Conservation (phyloP, 306 rosid species). For the Fragaria iinumae region DNA sequence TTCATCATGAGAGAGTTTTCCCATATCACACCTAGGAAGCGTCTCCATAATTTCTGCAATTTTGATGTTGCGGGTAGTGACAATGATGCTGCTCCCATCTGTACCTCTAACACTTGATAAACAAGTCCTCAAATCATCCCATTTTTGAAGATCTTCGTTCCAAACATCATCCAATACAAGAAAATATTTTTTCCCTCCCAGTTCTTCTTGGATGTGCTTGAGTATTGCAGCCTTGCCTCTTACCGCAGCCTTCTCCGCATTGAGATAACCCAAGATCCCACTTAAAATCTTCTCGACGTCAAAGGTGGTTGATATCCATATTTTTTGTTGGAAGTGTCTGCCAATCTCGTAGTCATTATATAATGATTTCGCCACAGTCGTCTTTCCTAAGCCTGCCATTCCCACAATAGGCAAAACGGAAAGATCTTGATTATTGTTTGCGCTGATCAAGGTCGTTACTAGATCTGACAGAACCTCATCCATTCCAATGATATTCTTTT, state of each 20-base stretch:
- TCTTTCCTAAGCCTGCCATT: neutral
- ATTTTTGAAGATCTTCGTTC: neutral
- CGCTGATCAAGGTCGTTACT: neutral
- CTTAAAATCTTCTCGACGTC: neutral
- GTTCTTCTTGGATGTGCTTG: neutral
- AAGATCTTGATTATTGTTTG: neutral
- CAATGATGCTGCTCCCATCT: neutral
- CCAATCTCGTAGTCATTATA: neutral
- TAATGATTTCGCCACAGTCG: neutral
- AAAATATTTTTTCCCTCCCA: neutral
- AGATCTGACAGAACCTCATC: neutral
- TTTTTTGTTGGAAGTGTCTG: neutral
- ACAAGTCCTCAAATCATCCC: neutral
- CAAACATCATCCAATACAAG: slow-evolving; percentile 2
- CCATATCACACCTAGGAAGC: neutral
- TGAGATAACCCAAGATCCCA: neutral
- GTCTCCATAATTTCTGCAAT: neutral
- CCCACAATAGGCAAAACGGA: neutral
- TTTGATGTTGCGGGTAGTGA: neutral
- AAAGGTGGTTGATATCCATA: neutral
- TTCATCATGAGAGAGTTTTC: neutral
- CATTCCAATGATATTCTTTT: neutral
- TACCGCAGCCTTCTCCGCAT: neutral
- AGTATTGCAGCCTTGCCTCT: neutral
- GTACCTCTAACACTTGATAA: neutral